Evolutionary conservation across 73 alveolate species (phyloP).

Genomic region (Tetrahymena thermophila): DNA sequence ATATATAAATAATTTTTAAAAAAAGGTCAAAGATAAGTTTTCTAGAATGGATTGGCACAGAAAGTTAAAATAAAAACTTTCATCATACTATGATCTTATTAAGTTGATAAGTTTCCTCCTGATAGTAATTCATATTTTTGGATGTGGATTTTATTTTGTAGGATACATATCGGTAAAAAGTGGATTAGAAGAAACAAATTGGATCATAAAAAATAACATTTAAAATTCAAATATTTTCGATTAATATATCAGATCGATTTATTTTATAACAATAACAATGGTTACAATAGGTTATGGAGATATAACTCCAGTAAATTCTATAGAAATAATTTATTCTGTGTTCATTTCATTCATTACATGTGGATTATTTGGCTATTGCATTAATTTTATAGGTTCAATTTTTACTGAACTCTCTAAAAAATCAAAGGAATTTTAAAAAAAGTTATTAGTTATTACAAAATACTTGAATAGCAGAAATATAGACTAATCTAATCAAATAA

Average conservation of each 20-base stretch:
- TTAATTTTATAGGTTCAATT: slow-evolving; percentile 49
- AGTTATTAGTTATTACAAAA: background rate
- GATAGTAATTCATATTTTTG: slow-evolving; percentile 23
- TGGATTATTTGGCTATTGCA: slow-evolving; percentile 55
- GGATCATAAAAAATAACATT: background rate
- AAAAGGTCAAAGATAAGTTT: background rate
- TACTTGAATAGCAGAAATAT: background rate
- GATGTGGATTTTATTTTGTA: slow-evolving; percentile 26
- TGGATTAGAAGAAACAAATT: background rate
- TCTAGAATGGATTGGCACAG: background rate
- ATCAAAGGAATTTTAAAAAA: background rate
- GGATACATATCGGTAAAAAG: slow-evolving; percentile 4
- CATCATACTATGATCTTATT: background rate
- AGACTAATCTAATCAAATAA: background rate
- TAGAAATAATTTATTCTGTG: slow-evolving; percentile 48
- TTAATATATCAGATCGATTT: slow-evolving; percentile 39
- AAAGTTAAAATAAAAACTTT: background rate
- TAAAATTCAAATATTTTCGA: background rate
- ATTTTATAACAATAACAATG: slow-evolving; percentile 63
- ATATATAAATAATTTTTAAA: background rate
- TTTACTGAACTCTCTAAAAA: background rate
- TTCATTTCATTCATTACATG: slow-evolving; percentile 47
- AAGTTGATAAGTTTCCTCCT: background rate
- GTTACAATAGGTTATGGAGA: slow-evolving; percentile 80
- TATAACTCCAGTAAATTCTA: slow-evolving; percentile 42